Percentiles rank a stretch among this genome's conserved stretches.
Conservation (phyloP, 2,329 filamentous ascomycete genomes). For the Xylariaceae sp. region DNA sequence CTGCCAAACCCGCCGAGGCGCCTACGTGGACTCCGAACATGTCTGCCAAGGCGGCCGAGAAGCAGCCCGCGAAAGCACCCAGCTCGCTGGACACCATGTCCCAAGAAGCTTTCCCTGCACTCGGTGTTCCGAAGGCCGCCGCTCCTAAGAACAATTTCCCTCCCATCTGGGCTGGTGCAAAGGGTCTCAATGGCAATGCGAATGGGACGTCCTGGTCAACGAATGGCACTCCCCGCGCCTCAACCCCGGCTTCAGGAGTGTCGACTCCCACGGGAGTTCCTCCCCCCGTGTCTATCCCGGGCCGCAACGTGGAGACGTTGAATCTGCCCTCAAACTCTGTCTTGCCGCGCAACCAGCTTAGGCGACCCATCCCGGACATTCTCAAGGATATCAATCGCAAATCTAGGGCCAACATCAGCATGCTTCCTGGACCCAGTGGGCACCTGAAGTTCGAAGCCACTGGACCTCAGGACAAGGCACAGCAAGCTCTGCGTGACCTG, state of each 20-base stretch:
- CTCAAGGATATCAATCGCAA: constrained; percentile 88
- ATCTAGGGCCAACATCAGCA: constrained; percentile 77
- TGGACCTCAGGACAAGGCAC: constrained; percentile 75
- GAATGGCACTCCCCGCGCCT: constrained; percentile 51
- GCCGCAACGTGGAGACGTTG: constrained; percentile 72
- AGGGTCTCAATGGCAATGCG: constrained; percentile 49
- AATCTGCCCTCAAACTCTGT: constrained; percentile 69
- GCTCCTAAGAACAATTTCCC: constrained; percentile 52
- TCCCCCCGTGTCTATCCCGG: constrained; percentile 66
- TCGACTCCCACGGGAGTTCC: constrained; percentile 37
- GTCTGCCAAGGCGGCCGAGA: constrained; percentile 59
- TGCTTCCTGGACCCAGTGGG: constrained; percentile 65
- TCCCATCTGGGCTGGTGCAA: constrained; percentile 65
- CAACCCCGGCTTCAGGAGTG: constrained; percentile 55
- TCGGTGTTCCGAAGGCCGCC: constrained; percentile 62
- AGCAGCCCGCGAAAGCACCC: constrained; percentile 52
- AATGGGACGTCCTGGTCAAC: constrained; percentile 47
- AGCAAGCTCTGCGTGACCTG: constrained; percentile 83
- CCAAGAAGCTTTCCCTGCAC: constrained; percentile 87
- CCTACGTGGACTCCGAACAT: constrained; percentile 41
- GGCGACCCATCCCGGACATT: constrained; percentile 76
- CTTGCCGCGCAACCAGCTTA: constrained; percentile 67
- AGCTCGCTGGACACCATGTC: constrained; percentile 70
- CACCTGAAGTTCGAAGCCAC: constrained; percentile 75
- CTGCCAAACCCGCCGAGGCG: constrained; percentile 34